Base-by-base conservation (phyloP, 2,329 filamentous ascomycete genomes). In the Parastagonospora nodorum region DNA sequence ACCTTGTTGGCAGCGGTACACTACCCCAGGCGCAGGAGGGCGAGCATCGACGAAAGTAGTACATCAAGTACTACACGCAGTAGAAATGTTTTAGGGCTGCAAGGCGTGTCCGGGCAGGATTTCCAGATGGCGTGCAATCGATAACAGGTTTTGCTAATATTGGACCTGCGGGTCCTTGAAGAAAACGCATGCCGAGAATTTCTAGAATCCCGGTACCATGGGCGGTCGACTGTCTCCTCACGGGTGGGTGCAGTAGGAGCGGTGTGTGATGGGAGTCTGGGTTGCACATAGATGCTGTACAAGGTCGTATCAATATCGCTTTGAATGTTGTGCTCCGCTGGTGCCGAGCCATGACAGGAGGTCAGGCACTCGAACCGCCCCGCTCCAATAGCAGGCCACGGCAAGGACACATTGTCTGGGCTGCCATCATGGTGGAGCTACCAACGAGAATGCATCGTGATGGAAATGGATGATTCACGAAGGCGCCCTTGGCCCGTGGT, bases 241-340 rank as follows among this genome's bases (percentile, higher is more conserved):
- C 52, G 55, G 58, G 16, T 55, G 49, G 38, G 51, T 59, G 56
- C 60, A 63, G 57, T 49, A 58, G 54, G 46, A 68, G 68, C 64
- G 67, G 68, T 69, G 66, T 63, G 63, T 51, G 54, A 43, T 61
- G 57, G 53, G 56, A 50, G 59, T 55, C 45, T 49, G 47, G 42
- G 65, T 68, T 57, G 39, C 58, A 66, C 64, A 53, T 11, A 39
- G 53, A 63, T 55, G 67, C 53, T 49, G 67, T 69, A 60, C 57
- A 48, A 32, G 47, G 66, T 64, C 58, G 56, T 58, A 64, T 67
- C 66, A 69, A 70, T 66, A 66, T 55, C 56, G 51, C 53, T 56
- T 45, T 28, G 35, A 51, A 64, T 63, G 63, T 52, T 53, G 61
- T 62, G 58, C 59, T 48, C 40, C 31, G 39, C n/a, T 42, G 38